Evolutionary conservation across 2,329 filamentous ascomycete species (phyloP).

Genomic region (Diaporthe destruens): DNA sequence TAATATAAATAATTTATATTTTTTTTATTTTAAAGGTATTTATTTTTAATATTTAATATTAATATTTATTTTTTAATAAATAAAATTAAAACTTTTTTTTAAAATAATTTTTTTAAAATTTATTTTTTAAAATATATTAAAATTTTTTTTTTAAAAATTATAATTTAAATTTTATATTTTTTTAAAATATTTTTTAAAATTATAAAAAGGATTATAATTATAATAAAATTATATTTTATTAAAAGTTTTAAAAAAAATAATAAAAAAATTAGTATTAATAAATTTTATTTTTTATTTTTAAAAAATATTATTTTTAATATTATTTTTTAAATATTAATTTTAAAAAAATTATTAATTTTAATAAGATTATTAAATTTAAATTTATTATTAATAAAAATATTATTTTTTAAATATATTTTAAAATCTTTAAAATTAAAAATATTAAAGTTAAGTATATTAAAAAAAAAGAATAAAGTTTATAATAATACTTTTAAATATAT

Average conservation of each 20-base stretch:
- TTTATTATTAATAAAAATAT: neutral
- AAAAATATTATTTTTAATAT: neutral
- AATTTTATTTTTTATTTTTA: neutral
- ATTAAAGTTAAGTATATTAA: too few relatives aligned
- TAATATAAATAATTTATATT: neutral
- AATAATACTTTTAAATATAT: too few relatives aligned
- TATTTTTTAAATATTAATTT: neutral
- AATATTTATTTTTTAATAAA: neutral
- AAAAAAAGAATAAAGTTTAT: too few relatives aligned
- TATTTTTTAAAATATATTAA: neutral
- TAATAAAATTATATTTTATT: too few relatives aligned
- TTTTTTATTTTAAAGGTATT: neutral
- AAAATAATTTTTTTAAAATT: neutral
- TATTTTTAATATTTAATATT: neutral
- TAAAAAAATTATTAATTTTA: too few relatives aligned
- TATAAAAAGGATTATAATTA: neutral
- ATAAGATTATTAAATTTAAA: too few relatives aligned
- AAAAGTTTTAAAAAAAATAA: neutral
- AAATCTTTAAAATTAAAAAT: too few relatives aligned
- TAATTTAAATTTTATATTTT: neutral
- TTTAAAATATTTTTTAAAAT: neutral
- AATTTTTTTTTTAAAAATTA: neutral
- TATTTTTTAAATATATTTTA: too few relatives aligned
- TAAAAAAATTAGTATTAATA: neutral
- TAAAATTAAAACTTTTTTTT: neutral